phyloP scores from a whole-genome alignment of 495 filamentous ascomycete species.

The Articulospora tetracladia region DNA sequence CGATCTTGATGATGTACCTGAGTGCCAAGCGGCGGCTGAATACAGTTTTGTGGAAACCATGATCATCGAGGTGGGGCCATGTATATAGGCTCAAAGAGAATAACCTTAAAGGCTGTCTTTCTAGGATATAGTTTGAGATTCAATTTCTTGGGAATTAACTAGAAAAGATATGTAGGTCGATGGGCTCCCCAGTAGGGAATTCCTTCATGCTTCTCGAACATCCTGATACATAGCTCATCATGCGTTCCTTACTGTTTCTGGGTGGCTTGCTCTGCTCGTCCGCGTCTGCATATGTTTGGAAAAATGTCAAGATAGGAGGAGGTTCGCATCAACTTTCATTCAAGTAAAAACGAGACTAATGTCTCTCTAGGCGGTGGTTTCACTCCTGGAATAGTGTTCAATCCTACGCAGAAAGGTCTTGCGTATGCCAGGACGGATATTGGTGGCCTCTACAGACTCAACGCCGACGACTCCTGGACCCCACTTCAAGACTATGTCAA shows the following conservation, averaged over 20 bases:
- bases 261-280: neutral
- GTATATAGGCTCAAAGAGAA: neutral
- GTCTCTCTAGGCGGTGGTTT: constrained; percentile 46
- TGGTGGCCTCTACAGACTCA: constrained; percentile 56
- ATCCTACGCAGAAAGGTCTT: constrained; percentile 50
- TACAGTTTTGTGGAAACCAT: neutral
- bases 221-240: neutral
- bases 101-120: neutral
- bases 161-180: neutral
- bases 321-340: neutral
- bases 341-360: neutral
- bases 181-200: neutral
- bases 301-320: neutral
- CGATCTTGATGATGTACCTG: neutral
- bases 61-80: neutral
- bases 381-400: constrained; percentile 54
- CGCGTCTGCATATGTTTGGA: neutral
- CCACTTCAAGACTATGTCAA: constrained; percentile 48
- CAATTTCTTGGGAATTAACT: neutral
- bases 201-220: neutral
- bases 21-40: neutral
- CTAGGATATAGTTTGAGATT: neutral
- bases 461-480: constrained; percentile 53
- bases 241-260: neutral
- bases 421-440: constrained; percentile 62